These are phyloP conservation scores for Trypanosomatidae sp. DNA, from an alignment of 208 protist genomes.

Conservation along the genomic window DNA sequence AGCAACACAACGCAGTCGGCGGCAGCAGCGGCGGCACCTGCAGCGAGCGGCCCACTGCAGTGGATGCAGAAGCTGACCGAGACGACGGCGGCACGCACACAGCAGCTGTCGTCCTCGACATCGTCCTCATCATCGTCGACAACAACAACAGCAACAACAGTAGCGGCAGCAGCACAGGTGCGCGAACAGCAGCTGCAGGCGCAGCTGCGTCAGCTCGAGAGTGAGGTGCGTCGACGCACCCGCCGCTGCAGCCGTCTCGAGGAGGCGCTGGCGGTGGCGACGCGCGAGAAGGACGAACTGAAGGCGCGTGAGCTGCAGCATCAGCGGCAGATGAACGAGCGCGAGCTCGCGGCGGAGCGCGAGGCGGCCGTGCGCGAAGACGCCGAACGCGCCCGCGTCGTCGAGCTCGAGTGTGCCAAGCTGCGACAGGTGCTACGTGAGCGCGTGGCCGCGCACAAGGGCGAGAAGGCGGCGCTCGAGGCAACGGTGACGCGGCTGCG, in stretches of 20 bases:
- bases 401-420: constrained; percentile 31
- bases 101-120: too few species aligned
- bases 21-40: too few species aligned
- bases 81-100: too few species aligned
- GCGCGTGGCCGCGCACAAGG: constrained; percentile 11
- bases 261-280: constrained; percentile 4
- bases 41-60: too few species aligned
- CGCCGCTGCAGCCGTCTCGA: constrained; percentile 4
- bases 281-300: constrained; percentile 21
- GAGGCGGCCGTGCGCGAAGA: constrained; percentile 13
- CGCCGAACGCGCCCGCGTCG: constrained; percentile 13
- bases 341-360: constrained; percentile 30
- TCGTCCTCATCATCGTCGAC: too few species aligned
- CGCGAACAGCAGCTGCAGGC: too few species aligned
- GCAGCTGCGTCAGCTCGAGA: too few species aligned
- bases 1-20: too few species aligned
- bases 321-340: constrained; percentile 47
- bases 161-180: too few species aligned
- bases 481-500: constrained; percentile 1
- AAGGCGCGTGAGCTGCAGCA: constrained; percentile 21
- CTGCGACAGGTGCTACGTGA: constrained; percentile 23
- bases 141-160: too few species aligned
- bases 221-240: neutral
- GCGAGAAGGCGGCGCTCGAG: constrained; percentile 8
- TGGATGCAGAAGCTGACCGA: too few species aligned